These are phyloP conservation scores for Anisodus acutangulus DNA, from an alignment of 257 asterid species.

Conservation along the genomic window DNA sequence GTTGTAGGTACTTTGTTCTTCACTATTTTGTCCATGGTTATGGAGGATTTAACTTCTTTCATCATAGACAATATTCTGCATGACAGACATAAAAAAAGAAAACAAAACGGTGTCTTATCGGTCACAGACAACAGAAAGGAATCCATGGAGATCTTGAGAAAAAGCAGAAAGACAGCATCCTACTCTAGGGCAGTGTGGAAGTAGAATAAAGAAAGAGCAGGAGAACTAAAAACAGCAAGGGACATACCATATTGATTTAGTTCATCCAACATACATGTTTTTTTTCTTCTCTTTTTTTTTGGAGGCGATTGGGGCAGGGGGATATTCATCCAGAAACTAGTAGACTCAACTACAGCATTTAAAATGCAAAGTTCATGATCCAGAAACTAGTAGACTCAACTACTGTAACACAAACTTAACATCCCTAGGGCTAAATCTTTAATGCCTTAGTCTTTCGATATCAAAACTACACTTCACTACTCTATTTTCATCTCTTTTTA, in stretches of 20 bases:
- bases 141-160: background rate
- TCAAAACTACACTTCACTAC: background rate
- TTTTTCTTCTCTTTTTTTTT: background rate
- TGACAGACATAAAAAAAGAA: constrained; percentile 25
- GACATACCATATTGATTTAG: background rate
- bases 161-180: background rate
- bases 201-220: background rate
- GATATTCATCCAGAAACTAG: background rate
- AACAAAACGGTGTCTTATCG: background rate
- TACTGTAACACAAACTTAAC: background rate
- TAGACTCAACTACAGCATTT: background rate
- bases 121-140: background rate
- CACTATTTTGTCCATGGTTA: constrained; percentile 52
- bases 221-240: background rate
- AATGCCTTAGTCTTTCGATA: background rate
- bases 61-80: constrained; percentile 64
- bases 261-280: background rate
- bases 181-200: background rate
- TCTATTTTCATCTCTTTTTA: background rate
- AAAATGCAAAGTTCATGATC: background rate
- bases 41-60: constrained; percentile 58
- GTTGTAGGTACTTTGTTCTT: constrained; percentile 59
- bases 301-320: background rate
- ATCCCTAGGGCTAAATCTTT: background rate
- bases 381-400: background rate